Evolutionary conservation across 306 rosid genomes (phyloP).

Genomic region (Styphnolobium japonicum): DNA sequence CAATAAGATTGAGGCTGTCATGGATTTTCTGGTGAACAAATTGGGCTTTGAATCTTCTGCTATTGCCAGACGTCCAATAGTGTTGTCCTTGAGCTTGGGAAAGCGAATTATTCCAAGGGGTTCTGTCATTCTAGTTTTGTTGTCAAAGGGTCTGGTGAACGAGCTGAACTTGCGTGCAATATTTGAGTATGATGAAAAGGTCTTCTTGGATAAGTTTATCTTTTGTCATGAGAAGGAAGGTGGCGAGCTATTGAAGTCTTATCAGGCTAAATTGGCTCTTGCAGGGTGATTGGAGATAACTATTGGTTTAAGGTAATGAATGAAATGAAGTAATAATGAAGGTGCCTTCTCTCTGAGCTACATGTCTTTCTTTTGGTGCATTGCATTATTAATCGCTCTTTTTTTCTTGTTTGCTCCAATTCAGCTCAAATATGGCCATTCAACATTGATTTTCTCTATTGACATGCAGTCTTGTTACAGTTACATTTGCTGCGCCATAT

Average conservation of each 20-base stretch:
- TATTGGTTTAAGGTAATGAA: neutral
- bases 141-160: slow-evolving; percentile 17
- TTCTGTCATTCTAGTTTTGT: slow-evolving; percentile 26
- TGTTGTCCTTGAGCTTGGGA: slow-evolving; percentile 25
- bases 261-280: no score
- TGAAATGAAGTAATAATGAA: neutral
- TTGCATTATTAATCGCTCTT: neutral
- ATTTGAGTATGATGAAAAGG: neutral
- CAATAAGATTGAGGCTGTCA: slow-evolving; percentile 17
- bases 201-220: slow-evolving; percentile 21
- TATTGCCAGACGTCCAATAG: neutral
- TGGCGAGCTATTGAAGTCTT: no score
- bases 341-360: neutral
- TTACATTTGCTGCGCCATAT: neutral
- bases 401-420: neutral
- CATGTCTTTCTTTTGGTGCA: neutral
- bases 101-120: slow-evolving; percentile 35
- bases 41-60: slow-evolving; percentile 16
- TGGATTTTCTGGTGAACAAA: slow-evolving; percentile 31
- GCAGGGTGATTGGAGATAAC: neutral
- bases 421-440: neutral
- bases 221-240: neutral
- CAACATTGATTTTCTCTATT: neutral
- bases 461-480: neutral
- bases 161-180: neutral